phyloP scores from a whole-genome alignment of 2,329 filamentous ascomycete species.

The Westerdykella sp. region DNA sequence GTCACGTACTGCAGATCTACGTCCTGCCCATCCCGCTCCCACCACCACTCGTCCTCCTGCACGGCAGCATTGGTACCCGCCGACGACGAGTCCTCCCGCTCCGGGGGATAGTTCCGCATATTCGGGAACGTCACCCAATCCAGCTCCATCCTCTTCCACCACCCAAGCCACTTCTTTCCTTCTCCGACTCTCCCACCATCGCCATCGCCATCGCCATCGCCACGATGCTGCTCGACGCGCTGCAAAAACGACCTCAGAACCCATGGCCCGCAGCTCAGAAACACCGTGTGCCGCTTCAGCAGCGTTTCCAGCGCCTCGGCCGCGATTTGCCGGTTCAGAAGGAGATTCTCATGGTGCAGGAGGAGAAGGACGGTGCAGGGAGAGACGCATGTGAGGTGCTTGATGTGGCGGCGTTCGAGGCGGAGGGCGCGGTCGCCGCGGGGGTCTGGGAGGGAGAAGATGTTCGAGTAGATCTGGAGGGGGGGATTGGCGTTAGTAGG shows the following conservation, averaged over 20 bases:
- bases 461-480: constrained; percentile 27
- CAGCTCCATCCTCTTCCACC: constrained; percentile 27
- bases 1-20: constrained; percentile 26
- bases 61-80: no score
- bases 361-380: constrained; percentile 28
- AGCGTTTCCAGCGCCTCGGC: constrained; percentile 31
- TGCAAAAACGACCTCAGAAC: constrained; percentile 27
- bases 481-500: neutral
- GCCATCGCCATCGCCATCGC: constrained; percentile 5
- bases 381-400: constrained; percentile 17
- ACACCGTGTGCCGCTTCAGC: constrained; percentile 29
- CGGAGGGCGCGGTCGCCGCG: constrained; percentile 22
- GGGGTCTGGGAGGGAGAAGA: constrained; percentile 19
- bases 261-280: constrained; percentile 32
- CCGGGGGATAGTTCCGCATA: constrained; percentile 26
- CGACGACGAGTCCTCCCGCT: constrained; percentile 11
- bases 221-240: constrained; percentile 16
- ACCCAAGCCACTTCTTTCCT: constrained; percentile 25
- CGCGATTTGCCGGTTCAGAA: constrained; percentile 31
- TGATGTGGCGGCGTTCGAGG: constrained; percentile 32
- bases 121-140: constrained; percentile 35
- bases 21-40: constrained; percentile 16
- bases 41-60: constrained; percentile 19
- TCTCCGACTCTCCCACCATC: constrained; percentile 1
- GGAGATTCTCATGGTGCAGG: constrained; percentile 29